Evolutionary conservation across 805 yeast species (phyloP), one percentile per base, ranked within the genome.

Genomic region (Lipomyces spencermartinsiae): DNA sequence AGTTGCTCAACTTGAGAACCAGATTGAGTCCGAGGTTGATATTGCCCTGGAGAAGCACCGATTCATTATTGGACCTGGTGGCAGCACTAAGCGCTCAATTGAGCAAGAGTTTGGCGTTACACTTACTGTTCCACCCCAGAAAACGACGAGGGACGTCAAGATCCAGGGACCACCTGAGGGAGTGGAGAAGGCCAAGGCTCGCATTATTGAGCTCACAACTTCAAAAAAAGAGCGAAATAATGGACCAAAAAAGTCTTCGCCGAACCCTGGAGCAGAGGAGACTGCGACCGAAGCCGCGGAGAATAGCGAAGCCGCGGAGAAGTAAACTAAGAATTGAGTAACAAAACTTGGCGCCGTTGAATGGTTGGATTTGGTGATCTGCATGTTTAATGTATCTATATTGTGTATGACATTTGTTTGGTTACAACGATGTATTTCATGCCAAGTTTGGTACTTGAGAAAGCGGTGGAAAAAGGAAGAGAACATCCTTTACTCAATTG

Each of bases 1-100:
- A 61, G 73, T 78, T 6, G 71, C 70, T 8, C 74, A 81, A 62
- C 82, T 92, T 67, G 80, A 85, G 70, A 80, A 80, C 33, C 80
- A 86, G 65, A 78, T 91, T 73, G 83, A 78, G 37, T 77, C 78
- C 55, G 86, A 86, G 62, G 75, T 90, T 68, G 89, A 89, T 84
- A 79, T 86, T 53, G 78, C 85, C 55, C 79, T 86, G 14, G 75
- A 79, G 34, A 76, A 77, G 58, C 89, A 90, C 78, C 84, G 89
- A 66, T 85, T 83, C 76, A 82, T 92, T 63, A 85, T 92, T 71
- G 97, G 97, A 8, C 87, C 92, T 16, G 89, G 86, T 73, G 97
- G 97, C 59, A 79, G 87, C 46, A 87, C 85, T 69, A 82, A 92
- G 75, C 86, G 84, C 74, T 80, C 80, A 71, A 83, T 91, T 67